Evolutionary conservation across 23 red algal genomes (phyloP), one percentile per base, ranked within the genome.

Genomic region (Cyanidioschyzon merolae): DNA sequence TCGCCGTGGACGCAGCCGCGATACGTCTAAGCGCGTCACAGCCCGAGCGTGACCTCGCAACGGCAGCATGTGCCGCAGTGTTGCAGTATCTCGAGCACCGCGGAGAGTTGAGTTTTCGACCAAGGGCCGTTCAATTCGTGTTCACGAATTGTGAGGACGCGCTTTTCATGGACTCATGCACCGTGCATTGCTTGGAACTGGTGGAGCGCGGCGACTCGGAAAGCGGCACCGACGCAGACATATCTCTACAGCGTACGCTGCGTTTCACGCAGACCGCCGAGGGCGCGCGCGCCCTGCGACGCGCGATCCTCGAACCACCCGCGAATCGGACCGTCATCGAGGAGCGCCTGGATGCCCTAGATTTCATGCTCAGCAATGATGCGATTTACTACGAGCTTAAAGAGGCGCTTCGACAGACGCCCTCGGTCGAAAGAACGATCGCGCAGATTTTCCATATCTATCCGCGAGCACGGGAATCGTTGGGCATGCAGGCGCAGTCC

Each of bases 81-180:
- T 67, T 95, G 18, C 78, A 80, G 74, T 95, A 95, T 38, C 39
- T 89, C 39, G 91, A 95, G 63, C 80, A 95, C 39, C 39, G 83
- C 0, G 76, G 86, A 50, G 74, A 82, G 25, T 41, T 58, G 34
- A 50, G 58, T 35, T 95, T 95, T 45, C 37, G 74, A 31, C 85
- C 79, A 16, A 68, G 82, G 32, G 86, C 82, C 32, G 32, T 95
- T 1, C 76, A 59, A 30, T 79, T 95, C 27, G 59, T 54, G 77
- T 82, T 89, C n/a, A 76, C 75, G 29, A 83, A 86, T 1, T 89
- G 88, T 63, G 91, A 89, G 37, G 86, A 77, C 15, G 83, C 82
- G 26, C 36, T 95, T 63, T 89, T 95, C 40, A 76, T 95, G 68
- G 91, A 95, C 74, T 38, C 82, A 30, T 68, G 79, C 32, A 83